Evolutionary conservation across 2,329 filamentous ascomycete species (phyloP), one percentile per base, ranked within the genome.

Genomic region (Venturia carpophila): DNA sequence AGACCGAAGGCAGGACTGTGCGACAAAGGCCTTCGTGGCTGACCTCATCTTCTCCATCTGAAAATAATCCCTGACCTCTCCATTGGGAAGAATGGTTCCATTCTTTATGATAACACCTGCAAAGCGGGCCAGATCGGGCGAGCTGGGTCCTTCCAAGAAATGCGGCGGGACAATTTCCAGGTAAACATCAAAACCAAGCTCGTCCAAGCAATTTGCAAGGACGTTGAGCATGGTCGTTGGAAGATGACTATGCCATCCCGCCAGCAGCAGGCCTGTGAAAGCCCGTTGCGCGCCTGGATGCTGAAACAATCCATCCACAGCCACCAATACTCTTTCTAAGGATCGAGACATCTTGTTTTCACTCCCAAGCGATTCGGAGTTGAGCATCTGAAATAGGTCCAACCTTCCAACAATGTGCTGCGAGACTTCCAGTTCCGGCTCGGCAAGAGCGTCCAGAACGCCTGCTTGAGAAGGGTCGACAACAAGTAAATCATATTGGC

Each of bases 41-140:
- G 70, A 72, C 64, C 73, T 75, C 74, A 76, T 75, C 65, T 74
- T 76, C 60, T 75, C 74, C 73, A 76, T 75, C 11, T 69, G 71
- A 62, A 76, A 76, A 65, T 71, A 76, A 64, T 76, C 74, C 63
- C 74, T 67, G 13, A 71, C 71, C 63, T 75, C 72, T 17, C 74
- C 74, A 62, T 74, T 73, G 17, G 65, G 61, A 42, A 74, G 67
- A 39, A 76, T 74, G 1, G 74, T 75, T 13, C 71, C 74, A 66
- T 75, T 75, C n/a, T 72, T 69, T 9, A 76, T 69, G 2, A 75
- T 65, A 2, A 74, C 64, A 4, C 74, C 74, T 15, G 72, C 69
- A 58, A 75, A 73, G 4, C 68, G 62, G 19, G 68, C 67, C 11
- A 74, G 63, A 37, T 73, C 67, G 34, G 73, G 69, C 41, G 69